Evolutionary conservation across 257 asterid genomes (phyloP).

Genomic region (Nicotiana tabacum): DNA sequence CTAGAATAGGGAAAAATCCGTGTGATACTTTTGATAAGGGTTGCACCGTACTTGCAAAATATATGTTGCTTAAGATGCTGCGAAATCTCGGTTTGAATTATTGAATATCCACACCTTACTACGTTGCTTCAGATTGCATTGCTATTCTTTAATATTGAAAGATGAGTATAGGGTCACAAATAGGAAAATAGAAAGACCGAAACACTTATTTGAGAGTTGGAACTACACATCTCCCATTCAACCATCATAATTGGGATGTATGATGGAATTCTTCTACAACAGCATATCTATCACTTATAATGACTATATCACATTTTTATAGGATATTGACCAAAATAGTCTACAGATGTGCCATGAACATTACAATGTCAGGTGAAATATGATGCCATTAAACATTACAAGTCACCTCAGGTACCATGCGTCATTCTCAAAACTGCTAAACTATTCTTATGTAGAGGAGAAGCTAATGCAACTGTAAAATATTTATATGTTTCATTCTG

Average conservation of each 20-base stretch:
- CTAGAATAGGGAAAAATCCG: too few species aligned
- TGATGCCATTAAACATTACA: background rate
- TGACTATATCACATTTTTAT: background rate
- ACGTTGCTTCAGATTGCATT: too few species aligned
- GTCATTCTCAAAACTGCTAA: background rate
- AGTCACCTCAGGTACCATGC: background rate
- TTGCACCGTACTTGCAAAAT: too few species aligned
- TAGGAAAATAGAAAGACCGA: too few species aligned
- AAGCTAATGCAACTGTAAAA: background rate
- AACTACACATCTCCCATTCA: background rate
- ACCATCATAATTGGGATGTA: background rate
- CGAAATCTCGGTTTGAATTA: too few species aligned
- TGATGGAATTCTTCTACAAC: background rate
- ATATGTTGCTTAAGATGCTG: too few species aligned
- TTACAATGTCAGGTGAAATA: background rate
- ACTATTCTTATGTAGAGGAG: background rate
- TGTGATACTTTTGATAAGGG: too few species aligned
- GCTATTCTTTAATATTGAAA: too few species aligned
- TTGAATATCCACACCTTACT: too few species aligned
- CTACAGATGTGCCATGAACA: background rate
- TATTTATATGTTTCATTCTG: background rate
- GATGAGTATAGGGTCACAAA: too few species aligned
- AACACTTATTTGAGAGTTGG: too few species aligned
- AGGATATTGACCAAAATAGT: background rate
- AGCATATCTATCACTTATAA: background rate